These are phyloP conservation scores for Ganoderma meredithae DNA, from an alignment of 1,284 basidiomycete genomes.

Conservation along the genomic window DNA sequence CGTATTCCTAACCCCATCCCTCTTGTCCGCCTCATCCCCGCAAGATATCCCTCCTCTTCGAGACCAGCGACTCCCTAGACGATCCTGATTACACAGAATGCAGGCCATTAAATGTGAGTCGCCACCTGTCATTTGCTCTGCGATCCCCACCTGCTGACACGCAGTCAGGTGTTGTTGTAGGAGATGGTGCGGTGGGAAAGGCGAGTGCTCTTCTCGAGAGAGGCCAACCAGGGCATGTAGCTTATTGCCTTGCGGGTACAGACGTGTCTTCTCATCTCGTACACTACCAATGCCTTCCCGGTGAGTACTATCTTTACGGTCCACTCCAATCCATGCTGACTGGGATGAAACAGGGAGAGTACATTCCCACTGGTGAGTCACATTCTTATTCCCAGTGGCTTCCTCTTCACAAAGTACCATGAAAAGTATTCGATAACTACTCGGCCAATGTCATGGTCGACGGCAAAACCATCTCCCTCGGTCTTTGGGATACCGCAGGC, in stretches of 20 bases:
- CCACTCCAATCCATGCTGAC: slow-evolving; percentile 33
- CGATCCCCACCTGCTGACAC: slow-evolving; percentile 25
- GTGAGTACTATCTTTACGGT: slow-evolving; percentile 58
- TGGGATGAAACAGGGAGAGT: slow-evolving; percentile 77
- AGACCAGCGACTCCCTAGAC: slow-evolving; percentile 30
- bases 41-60: slow-evolving; percentile 26
- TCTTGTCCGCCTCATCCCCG: slow-evolving; percentile 9
- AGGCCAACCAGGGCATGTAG: slow-evolving; percentile 14
- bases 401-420: slow-evolving; percentile 13
- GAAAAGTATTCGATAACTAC: slow-evolving; percentile 92
- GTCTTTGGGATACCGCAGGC: slow-evolving; percentile 99
- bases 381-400: background rate
- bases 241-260: slow-evolving; percentile 44
- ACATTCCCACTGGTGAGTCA: slow-evolving; percentile 89
- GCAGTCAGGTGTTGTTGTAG: slow-evolving; percentile 90
- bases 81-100: slow-evolving; percentile 43
- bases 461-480: slow-evolving; percentile 97
- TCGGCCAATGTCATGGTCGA: slow-evolving; percentile 98
- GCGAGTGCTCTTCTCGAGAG: slow-evolving; percentile 51
- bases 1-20: slow-evolving; percentile 8
- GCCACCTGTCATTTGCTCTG: slow-evolving; percentile 4
- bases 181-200: slow-evolving; percentile 99
- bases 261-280: slow-evolving; percentile 97
- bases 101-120: slow-evolving; percentile 52
- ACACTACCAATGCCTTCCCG: slow-evolving; percentile 95